Conservation (phyloP, 1,139 yeast species). For the Yamadazyma atmosphaerica region DNA sequence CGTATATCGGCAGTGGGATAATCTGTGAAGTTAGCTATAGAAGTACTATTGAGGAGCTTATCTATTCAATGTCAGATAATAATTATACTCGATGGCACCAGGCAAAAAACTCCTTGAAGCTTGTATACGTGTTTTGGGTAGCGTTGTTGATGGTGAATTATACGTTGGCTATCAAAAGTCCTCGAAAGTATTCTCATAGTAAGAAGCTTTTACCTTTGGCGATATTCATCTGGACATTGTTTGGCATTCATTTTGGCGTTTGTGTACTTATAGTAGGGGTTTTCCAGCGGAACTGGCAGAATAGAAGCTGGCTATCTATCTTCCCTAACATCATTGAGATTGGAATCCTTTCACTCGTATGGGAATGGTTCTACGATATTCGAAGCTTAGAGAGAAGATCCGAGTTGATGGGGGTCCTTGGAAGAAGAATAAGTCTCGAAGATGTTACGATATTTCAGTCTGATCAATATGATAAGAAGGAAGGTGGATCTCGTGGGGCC, state of each 20-base stretch:
- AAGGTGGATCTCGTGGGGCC: conserved; percentile 2
- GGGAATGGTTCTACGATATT: conserved; percentile 56
- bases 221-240: conserved; percentile 34
- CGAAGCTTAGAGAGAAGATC: conserved; percentile 39
- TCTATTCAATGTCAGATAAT: background rate
- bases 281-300: conserved; percentile 31
- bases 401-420: conserved; percentile 50
- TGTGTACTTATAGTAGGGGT: conserved; percentile 27
- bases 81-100: conserved; percentile 22
- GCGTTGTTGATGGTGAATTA: conserved; percentile 27
- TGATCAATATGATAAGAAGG: conserved; percentile 13
- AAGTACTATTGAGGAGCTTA: background rate
- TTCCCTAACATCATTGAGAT: conserved; percentile 39
- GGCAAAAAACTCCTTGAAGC: conserved; percentile 22
- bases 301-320: conserved; percentile 40
- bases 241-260: too few species aligned
- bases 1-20: conserved; percentile 14
- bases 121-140: conserved; percentile 29
- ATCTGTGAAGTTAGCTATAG: conserved; percentile 13
- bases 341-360: conserved; percentile 39
- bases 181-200: conserved; percentile 35
- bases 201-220: conserved; percentile 43
- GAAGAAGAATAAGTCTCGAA: conserved; percentile 44
- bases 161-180: conserved; percentile 29
- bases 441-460: conserved; percentile 28